Base-by-base conservation (phyloP, 1,284 basidiomycete species). In the Inonotus obliquus region DNA sequence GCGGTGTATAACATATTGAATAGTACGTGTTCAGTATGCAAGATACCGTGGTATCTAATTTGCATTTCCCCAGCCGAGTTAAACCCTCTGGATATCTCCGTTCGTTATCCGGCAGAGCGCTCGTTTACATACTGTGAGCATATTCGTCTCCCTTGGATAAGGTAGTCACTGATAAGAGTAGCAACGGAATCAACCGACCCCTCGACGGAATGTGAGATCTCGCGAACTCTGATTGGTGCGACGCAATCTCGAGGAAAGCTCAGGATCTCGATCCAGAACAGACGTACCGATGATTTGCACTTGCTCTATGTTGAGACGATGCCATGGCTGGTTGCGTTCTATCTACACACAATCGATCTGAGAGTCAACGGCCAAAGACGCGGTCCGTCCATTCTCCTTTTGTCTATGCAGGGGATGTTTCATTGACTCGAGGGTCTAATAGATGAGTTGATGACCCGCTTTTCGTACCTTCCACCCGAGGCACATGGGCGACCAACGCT, bases 321-420 rank as follows among this genome's bases (percentile, higher is more conserved):
- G 80, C 96, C 96, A 2, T 97, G 94, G 87, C 89, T 95, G 70
- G 81, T 98, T 54, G 89, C 91, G 65, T 89, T 93, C 53, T 95
- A 91, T 76, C 77, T 97, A 64, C 91, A 95, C 74, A 94, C 95
- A 4, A 76, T 98, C 1, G 68, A 74, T 23, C 70, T 82, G 2
- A 70, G 79, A 41, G 78, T 77, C 21, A 67, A 74, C 57, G 71
- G 70, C 23, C 65, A 70, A 25, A 62, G 70, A 47, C 77, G 79
- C 62, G 74, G 87, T 86, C 66, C 57, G 81, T 75, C 17, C 32
- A 54, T 39, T 23, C 54, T 54, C 55, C 61, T 44, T 62, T 63
- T 21, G 35, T n/a, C 38, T 21, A 51, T 6, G 41, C 39, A 52
- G 37, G 27, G 37, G 38, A 39, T 47, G 38, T 56, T 54, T 2